Evolutionary conservation across 768 basidiomycete genomes (phyloP), one percentile per base, ranked within the genome.

Genomic region (Suillus brevipes): DNA sequence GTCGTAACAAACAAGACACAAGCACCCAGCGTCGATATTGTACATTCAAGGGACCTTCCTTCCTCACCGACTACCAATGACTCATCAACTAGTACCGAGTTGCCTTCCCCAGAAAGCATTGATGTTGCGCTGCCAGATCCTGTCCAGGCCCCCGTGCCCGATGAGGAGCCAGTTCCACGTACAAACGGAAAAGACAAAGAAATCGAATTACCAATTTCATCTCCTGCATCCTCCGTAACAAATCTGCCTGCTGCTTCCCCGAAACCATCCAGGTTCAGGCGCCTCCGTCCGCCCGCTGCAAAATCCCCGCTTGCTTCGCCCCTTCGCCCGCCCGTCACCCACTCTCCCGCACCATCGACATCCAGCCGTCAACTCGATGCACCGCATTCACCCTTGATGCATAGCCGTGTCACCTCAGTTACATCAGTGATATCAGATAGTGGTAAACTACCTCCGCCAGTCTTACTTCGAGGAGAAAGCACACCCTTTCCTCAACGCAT

Each of bases 211-310:
- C 36, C 58, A 37, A 45, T 56, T 37, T 36, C 56, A 18, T 60
- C 66, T 28, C 38, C 66, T 18, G 38, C 64, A 25, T 62, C 68
- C 6, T 63, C 63, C 3, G 50, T 65, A 20, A 69, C 67, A 14
- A 56, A 42, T 37, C 58, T 64, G 55, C 58, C 65, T 58, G 16
- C 42, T 52, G 23, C 58, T 61, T 20, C 67, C 28, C 58, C 64
- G 0, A 71, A 61, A 66, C 69, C 79, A 3, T 83, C 87, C 1
- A 86, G 85, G 0, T 86, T 87, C 71, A 81, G 87, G 34, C 84
- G 81, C 28, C 74, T 80, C 45, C 74, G 77, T 65, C 74, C 37
- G 16, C 72, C 64, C 55, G 57, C 71, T 25, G 25, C 70, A 36
- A 67, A 70, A 31, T 63, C 69, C 6, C 65, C 75, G 1, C 31